Base-by-base conservation (phyloP, 345 rosid species). In the Nasturtium officinale region DNA sequence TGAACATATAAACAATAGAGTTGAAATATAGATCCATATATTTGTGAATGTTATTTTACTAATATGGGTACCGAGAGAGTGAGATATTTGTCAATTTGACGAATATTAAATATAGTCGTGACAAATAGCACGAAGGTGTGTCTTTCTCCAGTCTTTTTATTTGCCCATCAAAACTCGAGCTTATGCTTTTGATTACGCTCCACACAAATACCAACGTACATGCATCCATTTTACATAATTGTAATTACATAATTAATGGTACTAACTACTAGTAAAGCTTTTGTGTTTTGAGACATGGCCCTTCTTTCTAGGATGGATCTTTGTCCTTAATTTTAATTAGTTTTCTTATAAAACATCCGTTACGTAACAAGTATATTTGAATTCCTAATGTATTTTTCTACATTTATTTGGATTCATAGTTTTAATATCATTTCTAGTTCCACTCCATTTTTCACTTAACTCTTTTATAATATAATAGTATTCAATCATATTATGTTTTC, bases 251-350 rank as follows among this genome's bases (percentile, higher is more conserved):
- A 71, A 59, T 50, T 63, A 64, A 64, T 64, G 59, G 71, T 69
- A 32, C n/a, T n/a, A n/a, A n/a, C n/a, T n/a, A n/a, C n/a, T n/a
- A n/a, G 38, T 70, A 57, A 77, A 77, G 80, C 61, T 71, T 77
- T 32, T 48, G 76, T 28, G 65, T 61, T 69, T 76, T 33, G 71
- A 62, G 63, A 69, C 71, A 52, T 76, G 79, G 71, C 79, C 71
- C 79, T 54, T 55, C 75, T 69, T 76, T 69, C 79, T 62, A 76
- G 56, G 62, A 62, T 69, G 65, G 75, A 62, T 76, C 65, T 76
- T 69, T 76, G 79, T 76, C 71, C 21, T 42, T 76, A 10, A 26
- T 45, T 68, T 53, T 42, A 23, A 23, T 23, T 23, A 23, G 25
- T 23, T 23, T 23, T 23, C 25, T 23, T 23, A 23, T 23, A 23